Base-by-base conservation (phyloP, 1,284 basidiomycete species). In the Tilletiaria anomala region DNA sequence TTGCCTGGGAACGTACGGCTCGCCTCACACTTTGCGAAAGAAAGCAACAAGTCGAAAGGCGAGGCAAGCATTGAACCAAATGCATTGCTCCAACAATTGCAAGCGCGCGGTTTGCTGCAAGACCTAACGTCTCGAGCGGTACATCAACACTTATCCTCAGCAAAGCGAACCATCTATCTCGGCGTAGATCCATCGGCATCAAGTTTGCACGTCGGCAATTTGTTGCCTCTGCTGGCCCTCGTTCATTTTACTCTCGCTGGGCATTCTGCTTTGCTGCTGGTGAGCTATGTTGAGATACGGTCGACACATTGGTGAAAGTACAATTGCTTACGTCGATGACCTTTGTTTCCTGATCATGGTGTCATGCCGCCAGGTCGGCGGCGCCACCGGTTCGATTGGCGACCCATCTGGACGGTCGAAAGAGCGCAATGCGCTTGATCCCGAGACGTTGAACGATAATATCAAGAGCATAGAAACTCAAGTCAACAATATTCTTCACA, bases 331-430 rank as follows among this genome's bases (percentile, higher is more conserved):
- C n/a, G n/a, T n/a, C n/a, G n/a, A n/a, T n/a, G n/a, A n/a, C n/a
- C n/a, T n/a, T n/a, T n/a, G n/a, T n/a, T n/a, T n/a, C n/a, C n/a
- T n/a, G n/a, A n/a, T n/a, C n/a, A n/a, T n/a, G n/a, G n/a, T n/a
- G n/a, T n/a, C n/a, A n/a, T n/a, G n/a, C n/a, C n/a, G n/a, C n/a
- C n/a, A n/a, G n/a, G n/a, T 86, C 32, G 31, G 66, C 26, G 89
- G 89, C 0, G 91, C 87, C 1, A 96, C 93, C 0, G 93, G 88
- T 2, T 76, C 82, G n/a, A 82, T 99, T 23, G 93, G 93, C 5
- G 93, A 99, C 64, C 93, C 93, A 2, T 88, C 86, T 1, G 93
- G 93, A 1, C 75, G 89, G 21, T 75, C 76, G 2, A 79, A 78
- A 0, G 93, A 94, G 66, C 78, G 93, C 14, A 76, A 78, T 42